Evolutionary conservation across 2,329 filamentous ascomycete species (phyloP).

Genomic region (Blumeria hordei): DNA sequence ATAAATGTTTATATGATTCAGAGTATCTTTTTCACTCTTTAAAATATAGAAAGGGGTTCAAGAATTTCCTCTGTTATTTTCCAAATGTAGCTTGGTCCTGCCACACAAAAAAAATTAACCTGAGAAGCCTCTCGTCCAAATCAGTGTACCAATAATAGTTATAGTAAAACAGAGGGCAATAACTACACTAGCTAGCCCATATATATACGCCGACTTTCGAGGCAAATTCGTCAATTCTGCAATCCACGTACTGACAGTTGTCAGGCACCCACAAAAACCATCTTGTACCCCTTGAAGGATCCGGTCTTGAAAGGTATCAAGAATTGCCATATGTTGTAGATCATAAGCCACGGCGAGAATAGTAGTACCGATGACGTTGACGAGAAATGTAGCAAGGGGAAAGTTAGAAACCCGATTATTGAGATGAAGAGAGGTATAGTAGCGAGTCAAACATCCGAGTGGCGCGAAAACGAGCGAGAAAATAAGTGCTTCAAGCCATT

Average conservation of each 20-base stretch:
- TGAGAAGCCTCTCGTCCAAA: constrained; percentile 40
- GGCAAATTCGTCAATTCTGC: constrained; percentile 30
- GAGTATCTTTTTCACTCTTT: too few species aligned
- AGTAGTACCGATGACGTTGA: constrained; percentile 55
- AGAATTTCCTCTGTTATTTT: too few species aligned
- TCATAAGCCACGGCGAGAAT: constrained; percentile 58
- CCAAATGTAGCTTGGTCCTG: too few species aligned
- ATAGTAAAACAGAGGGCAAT: constrained; percentile 35
- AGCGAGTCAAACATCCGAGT: constrained; percentile 50
- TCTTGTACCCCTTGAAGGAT: constrained; percentile 41
- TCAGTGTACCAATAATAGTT: constrained; percentile 48
- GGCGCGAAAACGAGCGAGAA: constrained; percentile 71
- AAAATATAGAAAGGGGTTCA: too few species aligned
- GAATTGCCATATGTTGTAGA: constrained; percentile 39
- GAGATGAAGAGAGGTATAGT: constrained; percentile 45
- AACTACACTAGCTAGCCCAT: constrained; percentile 36
- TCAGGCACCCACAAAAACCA: constrained; percentile 42
- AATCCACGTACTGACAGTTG: constrained; percentile 44
- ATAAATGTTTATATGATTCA: too few species aligned
- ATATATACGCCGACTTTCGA: constrained; percentile 38
- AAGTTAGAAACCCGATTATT: constrained; percentile 45
- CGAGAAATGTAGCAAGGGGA: constrained; percentile 64
- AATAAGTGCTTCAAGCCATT: constrained; percentile 51
- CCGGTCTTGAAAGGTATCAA: constrained; percentile 36
- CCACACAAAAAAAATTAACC: neutral